Evolutionary conservation across 768 basidiomycete species (phyloP), one percentile per base, ranked within the genome.

Genomic region (Tricholoma flavovirens): DNA sequence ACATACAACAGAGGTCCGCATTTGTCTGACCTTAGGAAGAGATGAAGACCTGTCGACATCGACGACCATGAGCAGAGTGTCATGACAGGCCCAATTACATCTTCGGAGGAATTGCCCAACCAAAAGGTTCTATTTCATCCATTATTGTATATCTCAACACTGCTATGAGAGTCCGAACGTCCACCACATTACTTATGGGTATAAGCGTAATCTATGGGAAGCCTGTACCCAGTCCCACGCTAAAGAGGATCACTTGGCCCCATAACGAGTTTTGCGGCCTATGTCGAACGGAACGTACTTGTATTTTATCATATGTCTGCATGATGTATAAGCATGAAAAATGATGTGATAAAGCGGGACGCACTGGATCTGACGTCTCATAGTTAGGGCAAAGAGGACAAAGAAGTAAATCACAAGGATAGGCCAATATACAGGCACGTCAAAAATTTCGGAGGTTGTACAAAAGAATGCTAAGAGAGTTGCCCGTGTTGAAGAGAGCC

Each of bases 381-480:
- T 96, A 4, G 96, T 98, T 63, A 98, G 76, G 19, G 90, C 83
- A 67, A 98, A 98, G 54, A 98, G 81, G 42, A 94, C 88, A 71
- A 90, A 90, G 79, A 98, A 99, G 76, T 99, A 99, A 56, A 98
- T 77, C 63, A 98, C 86, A 54, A 99, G 83, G 71, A 99, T 98
- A 7, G 97, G 97, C 95, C 97, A 98, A 75, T 97, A 98, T 21
- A 98, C 97, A 6, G 97, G 96, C 19, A 99, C 89, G 69, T 98
- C 95, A 62, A 97, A 96, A 33, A 87, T 74, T 46, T 88, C 80
- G 22, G 91, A 95, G 55, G 87, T 74, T 2, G 97, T 91, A 69
- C 88, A 88, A 53, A 87, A 72, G 40, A 96, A 64, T 4, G 93
- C 88, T 52, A 99, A 67, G 19, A 89, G n/a, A 22, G 90, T 88